phyloP scores from a whole-genome alignment of 2,329 filamentous ascomycete genomes.

The Colletotrichum horii region DNA sequence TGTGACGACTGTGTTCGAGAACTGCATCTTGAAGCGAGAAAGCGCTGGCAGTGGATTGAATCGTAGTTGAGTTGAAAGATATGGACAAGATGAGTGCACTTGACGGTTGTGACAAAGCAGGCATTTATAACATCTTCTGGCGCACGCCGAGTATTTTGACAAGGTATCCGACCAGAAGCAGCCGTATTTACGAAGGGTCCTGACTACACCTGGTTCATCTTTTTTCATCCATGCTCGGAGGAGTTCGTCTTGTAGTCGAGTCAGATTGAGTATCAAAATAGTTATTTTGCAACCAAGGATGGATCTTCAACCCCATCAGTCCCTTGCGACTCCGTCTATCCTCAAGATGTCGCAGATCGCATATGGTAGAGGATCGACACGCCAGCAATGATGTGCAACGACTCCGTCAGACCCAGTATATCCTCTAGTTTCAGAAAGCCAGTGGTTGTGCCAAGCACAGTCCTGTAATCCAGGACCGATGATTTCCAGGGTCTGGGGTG shows the following conservation, averaged over 20 bases:
- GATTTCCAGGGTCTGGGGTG: background rate
- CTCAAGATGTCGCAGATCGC: background rate
- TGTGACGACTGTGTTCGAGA: background rate
- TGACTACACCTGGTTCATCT: background rate
- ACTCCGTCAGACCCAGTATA: background rate
- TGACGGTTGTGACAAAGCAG: fast-evolving
- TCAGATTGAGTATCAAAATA: background rate
- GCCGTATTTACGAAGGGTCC: background rate
- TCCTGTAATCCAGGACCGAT: background rate
- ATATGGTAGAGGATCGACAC: background rate
- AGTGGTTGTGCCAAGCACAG: background rate
- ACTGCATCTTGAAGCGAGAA: background rate
- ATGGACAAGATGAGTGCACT: background rate
- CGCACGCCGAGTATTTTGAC: background rate
- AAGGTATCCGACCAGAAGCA: background rate
- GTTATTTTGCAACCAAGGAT: background rate
- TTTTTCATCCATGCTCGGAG: background rate
- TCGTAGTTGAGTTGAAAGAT: background rate
- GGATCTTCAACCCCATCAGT: background rate
- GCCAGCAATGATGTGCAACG: background rate
- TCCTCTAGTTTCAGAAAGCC: background rate
- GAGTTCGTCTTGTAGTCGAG: background rate
- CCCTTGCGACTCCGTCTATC: background rate
- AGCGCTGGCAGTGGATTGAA: background rate
- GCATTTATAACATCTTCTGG: background rate